These are phyloP conservation scores for Geosmithia morbida DNA, from an alignment of 2,329 filamentous ascomycete genomes.

Conservation along the genomic window DNA sequence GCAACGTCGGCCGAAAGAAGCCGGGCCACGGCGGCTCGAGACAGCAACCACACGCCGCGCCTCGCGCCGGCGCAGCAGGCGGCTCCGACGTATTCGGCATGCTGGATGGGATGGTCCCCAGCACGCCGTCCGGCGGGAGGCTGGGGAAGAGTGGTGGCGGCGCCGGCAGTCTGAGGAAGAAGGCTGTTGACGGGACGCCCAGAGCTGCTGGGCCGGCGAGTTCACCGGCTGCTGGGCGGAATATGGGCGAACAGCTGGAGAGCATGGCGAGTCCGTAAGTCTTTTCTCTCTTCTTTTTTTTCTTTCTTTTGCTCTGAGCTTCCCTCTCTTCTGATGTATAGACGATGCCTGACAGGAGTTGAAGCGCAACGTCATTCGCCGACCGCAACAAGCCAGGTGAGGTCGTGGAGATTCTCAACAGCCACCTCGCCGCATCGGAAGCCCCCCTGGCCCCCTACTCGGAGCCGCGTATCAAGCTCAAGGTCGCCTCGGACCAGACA, in stretches of 20 bases:
- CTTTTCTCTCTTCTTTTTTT: no score
- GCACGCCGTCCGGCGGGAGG: slow-evolving; percentile 35
- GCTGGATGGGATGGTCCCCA: slow-evolving; percentile 57
- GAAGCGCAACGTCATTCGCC: slow-evolving; percentile 38
- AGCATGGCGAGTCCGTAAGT: slow-evolving; percentile 14
- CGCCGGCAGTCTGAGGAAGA: slow-evolving; percentile 16
- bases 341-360: not conserved
- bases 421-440: slow-evolving; percentile 52
- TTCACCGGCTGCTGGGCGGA: slow-evolving; percentile 13
- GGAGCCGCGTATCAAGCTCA: slow-evolving; percentile 70
- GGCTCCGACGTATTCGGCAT: slow-evolving; percentile 64
- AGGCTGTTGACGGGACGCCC: slow-evolving; percentile 10
- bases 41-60: slow-evolving; percentile 34
- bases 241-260: slow-evolving; percentile 17
- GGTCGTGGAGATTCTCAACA: slow-evolving; percentile 70
- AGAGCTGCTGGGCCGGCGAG: slow-evolving; percentile 10
- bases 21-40: slow-evolving; percentile 31
- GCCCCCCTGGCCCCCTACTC: slow-evolving; percentile 56
- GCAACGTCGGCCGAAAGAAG: slow-evolving; percentile 12
- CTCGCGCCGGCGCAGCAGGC: not conserved
- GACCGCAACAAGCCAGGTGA: slow-evolving; percentile 70
- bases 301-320: no score
- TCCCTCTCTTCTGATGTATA: no score
- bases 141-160: slow-evolving; percentile 18
- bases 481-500: slow-evolving; percentile 74